Evolutionary conservation across 495 filamentous ascomycete genomes (phyloP).

Genomic region (Daldinia caldariorum): DNA sequence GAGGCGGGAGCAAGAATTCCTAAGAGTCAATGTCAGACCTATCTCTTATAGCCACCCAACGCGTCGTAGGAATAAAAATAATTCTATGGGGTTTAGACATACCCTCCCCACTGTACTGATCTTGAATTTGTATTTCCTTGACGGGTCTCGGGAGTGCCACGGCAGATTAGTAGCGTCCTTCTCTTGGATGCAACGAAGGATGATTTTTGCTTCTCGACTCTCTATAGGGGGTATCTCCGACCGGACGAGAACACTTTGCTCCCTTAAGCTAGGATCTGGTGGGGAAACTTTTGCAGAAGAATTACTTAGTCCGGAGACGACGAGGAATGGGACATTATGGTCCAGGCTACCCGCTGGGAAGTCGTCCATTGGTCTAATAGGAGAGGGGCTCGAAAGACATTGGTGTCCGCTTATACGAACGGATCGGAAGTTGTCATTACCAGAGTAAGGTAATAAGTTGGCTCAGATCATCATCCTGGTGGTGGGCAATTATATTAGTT

Average conservation of each 20-base stretch:
- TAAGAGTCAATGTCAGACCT: conserved; percentile 43
- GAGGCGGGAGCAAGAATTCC: conserved; percentile 62
- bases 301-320: conserved; percentile 76
- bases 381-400: conserved; percentile 34
- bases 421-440: conserved; percentile 24
- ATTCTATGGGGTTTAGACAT: conserved; percentile 51
- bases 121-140: conserved; percentile 64
- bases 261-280: conserved; percentile 63
- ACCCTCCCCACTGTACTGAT: conserved; percentile 82
- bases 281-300: conserved; percentile 42
- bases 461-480: conserved; percentile 26
- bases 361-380: conserved; percentile 74
- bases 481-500: conserved; percentile 23
- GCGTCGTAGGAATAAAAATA: conserved; percentile 2
- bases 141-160: conserved; percentile 63
- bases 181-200: conserved; percentile 74
- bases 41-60: not conserved
- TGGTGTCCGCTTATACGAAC: conserved; percentile 23
- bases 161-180: conserved; percentile 69
- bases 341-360: conserved; percentile 83
- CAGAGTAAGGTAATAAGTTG: conserved; percentile 7
- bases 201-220: conserved; percentile 68
- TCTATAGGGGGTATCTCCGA: conserved; percentile 75
- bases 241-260: conserved; percentile 67
- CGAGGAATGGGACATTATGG: conserved; percentile 82